These are phyloP conservation scores for Saccharomycopsis synnaedendra DNA, from an alignment of 805 yeast genomes.

Conservation along the genomic window DNA sequence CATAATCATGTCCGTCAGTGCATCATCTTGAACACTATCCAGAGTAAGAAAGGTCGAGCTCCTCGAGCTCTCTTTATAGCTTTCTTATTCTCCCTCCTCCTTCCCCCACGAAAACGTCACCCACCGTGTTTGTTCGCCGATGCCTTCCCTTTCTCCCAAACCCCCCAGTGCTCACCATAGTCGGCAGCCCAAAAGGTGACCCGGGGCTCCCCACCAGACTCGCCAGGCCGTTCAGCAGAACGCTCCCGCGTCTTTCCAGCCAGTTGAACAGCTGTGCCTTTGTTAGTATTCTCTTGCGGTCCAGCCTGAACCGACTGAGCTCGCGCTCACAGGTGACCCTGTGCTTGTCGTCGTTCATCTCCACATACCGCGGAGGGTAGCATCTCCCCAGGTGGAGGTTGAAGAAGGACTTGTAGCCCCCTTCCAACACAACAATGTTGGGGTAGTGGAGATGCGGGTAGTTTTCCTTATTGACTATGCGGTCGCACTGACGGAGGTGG, in stretches of 20 bases:
- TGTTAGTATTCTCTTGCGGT: slow-evolving; percentile 25
- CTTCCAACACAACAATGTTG: slow-evolving; percentile 77
- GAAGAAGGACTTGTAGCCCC: slow-evolving; percentile 81
- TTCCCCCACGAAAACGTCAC: too few species aligned
- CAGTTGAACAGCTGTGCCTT: slow-evolving; percentile 26
- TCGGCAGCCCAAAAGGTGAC: neutral
- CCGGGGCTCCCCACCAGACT: neutral
- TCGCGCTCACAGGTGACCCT: slow-evolving; percentile 43
- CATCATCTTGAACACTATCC: too few species aligned
- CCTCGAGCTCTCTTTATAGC: too few species aligned
- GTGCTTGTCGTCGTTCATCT: slow-evolving; percentile 62
- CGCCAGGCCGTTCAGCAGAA: neutral
- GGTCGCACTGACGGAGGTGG: slow-evolving; percentile 73
- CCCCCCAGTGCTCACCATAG: slow-evolving; percentile 1
- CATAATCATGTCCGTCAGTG: too few species aligned
- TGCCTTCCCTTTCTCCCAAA: neutral
- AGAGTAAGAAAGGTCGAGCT: too few species aligned
- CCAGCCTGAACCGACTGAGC: slow-evolving; percentile 38
- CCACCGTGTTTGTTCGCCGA: neutral
- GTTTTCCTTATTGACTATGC: slow-evolving; percentile 55
- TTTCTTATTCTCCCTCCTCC: too few species aligned
- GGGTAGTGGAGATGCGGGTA: slow-evolving; percentile 84
- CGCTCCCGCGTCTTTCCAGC: neutral
- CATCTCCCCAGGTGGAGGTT: slow-evolving; percentile 48
- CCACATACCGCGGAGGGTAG: slow-evolving; percentile 68